These are phyloP conservation scores for Vitis hybrid DNA, from an alignment of 177 flowering plant species.

Conservation along the genomic window DNA sequence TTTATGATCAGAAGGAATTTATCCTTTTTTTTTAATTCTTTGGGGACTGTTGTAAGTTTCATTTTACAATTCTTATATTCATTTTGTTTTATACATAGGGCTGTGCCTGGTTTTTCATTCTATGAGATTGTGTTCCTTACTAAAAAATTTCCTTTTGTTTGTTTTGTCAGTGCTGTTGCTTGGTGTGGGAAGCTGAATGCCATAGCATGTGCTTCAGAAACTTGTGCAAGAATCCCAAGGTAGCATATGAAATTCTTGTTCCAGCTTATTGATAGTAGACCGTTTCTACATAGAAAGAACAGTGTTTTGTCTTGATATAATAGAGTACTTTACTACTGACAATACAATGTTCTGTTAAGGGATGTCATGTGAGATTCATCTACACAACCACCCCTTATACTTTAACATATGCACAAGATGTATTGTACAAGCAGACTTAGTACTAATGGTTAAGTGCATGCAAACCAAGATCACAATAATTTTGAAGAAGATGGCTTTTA, in stretches of 20 bases:
- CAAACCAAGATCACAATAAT: too few species aligned
- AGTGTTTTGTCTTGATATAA: too few species aligned
- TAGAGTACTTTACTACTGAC: not conserved
- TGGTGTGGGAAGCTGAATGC: constrained; percentile 96
- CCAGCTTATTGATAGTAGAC: not conserved
- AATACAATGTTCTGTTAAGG: not conserved
- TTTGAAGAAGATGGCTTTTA: too few species aligned
- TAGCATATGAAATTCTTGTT: constrained; percentile 21
- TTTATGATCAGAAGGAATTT: too few species aligned
- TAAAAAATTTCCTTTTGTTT: constrained; percentile 6
- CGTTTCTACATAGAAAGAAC: too few species aligned
- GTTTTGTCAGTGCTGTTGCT: constrained; percentile 74
- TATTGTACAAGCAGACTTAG: too few species aligned
- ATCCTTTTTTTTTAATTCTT: too few species aligned
- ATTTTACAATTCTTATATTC: not conserved
- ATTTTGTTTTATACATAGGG: not conserved
- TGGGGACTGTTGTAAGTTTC: too few species aligned
- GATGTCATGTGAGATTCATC: not conserved
- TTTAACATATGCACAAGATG: too few species aligned
- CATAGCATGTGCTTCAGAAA: constrained; percentile 96
- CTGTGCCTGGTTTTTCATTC: not conserved
- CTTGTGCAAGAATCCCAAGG: constrained; percentile 99
- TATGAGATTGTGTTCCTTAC: not conserved
- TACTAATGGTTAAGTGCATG: too few species aligned
- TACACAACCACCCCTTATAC: too few species aligned